phyloP scores from a whole-genome alignment of 2,329 filamentous ascomycete species.

The Aspergillus uvarum region DNA sequence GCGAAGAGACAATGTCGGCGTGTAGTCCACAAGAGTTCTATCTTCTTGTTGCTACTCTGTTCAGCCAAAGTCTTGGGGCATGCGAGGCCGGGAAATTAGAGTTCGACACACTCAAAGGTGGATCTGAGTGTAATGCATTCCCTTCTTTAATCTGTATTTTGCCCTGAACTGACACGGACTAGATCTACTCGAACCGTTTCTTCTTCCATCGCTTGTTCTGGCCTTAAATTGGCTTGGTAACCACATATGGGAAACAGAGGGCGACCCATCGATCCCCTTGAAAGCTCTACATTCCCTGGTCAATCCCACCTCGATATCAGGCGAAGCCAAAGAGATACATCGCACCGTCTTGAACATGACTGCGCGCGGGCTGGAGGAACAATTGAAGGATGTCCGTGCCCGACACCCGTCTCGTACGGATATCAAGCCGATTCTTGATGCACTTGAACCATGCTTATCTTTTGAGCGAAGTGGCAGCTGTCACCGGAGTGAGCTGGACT shows the following conservation, averaged over 20 bases:
- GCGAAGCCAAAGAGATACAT: conserved; percentile 62
- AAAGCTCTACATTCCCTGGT: conserved; percentile 58
- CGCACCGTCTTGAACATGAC: conserved; percentile 59
- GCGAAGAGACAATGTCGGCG: conserved; percentile 63
- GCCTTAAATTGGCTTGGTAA: conserved; percentile 60
- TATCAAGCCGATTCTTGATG: conserved; percentile 54
- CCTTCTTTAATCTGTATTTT: neutral
- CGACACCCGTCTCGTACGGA: conserved; percentile 52
- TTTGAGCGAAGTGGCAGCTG: conserved; percentile 51
- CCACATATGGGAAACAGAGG: conserved; percentile 53
- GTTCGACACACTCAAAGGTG: conserved; percentile 60
- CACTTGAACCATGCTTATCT: conserved; percentile 51
- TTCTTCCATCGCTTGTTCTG: conserved; percentile 61
- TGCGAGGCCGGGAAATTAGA: conserved; percentile 56
- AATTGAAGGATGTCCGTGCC: conserved; percentile 52
- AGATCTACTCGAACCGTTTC: conserved; percentile 64
- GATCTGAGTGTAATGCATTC: conserved; percentile 58
- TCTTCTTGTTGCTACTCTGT: conserved; percentile 60
- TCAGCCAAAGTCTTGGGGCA: conserved; percentile 60
- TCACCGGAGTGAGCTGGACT: conserved; percentile 51
- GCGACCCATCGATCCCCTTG: conserved; percentile 53
- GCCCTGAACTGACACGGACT: conserved; percentile 10
- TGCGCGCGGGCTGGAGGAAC: conserved; percentile 51
- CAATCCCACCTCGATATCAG: conserved; percentile 56
- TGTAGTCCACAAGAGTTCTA: conserved; percentile 67